Evolutionary conservation across 768 basidiomycete genomes (phyloP).

Genomic region (Boletus insuetus): DNA sequence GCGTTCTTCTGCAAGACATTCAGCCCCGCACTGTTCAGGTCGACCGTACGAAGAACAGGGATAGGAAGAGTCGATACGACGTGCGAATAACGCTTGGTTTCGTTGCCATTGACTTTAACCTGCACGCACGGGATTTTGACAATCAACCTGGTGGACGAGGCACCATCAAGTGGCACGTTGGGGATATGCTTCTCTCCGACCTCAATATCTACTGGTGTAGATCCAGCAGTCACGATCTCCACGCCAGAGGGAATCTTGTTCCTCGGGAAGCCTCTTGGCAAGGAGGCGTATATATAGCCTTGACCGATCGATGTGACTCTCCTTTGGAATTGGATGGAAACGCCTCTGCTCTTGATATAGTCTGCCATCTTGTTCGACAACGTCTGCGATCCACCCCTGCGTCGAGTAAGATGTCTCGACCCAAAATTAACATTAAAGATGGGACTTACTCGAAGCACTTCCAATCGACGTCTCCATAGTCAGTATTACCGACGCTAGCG

Average conservation of each 20-base stretch:
- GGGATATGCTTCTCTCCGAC: not conserved
- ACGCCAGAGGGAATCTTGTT: not conserved
- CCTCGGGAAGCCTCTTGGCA: not conserved
- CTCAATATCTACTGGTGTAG: not conserved
- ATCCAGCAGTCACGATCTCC: not conserved
- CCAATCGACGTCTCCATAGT: constrained; percentile 21
- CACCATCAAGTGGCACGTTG: too few species aligned
- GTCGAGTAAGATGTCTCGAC: not conserved
- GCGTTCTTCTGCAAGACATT: constrained; percentile 34
- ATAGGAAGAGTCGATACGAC: constrained; percentile 45
- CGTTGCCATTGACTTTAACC: constrained; percentile 7
- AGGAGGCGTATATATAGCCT: not conserved
- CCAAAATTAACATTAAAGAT: not conserved
- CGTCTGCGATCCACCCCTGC: constrained; percentile 23
- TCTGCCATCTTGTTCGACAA: constrained; percentile 24
- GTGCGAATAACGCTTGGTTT: constrained; percentile 31
- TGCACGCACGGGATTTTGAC: not conserved
- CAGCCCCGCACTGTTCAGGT: constrained; percentile 29
- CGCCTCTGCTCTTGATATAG: constrained; percentile 5
- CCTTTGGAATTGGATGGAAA: constrained; percentile 12
- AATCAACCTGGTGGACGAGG: too few species aligned
- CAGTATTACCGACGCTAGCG: not conserved
- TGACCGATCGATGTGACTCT: constrained; percentile 22
- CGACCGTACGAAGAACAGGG: constrained; percentile 34
- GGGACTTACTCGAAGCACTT: constrained; percentile 31